Conservation (phyloP, 257 asterid species). For the Nicotiana tabacum region DNA sequence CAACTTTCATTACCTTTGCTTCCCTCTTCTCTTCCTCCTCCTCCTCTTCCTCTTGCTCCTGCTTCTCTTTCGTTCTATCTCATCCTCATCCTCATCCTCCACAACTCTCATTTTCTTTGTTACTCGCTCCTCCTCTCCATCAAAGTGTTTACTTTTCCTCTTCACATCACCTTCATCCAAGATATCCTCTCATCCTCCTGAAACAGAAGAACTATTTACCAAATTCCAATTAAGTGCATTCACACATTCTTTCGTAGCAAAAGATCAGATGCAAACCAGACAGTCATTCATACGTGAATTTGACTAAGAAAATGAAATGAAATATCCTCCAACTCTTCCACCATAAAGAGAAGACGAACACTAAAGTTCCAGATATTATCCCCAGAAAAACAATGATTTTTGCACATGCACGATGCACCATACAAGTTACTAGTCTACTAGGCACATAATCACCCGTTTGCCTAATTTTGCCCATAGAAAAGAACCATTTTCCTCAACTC, state of each 20-base stretch:
- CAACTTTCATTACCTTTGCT: conserved; percentile 44
- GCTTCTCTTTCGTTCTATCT: conserved; percentile 8
- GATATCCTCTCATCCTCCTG: conserved; percentile 7
- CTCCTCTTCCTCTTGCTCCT: conserved; percentile 29
- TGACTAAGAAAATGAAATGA: neutral
- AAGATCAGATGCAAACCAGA: neutral
- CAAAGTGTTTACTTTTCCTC: conserved; percentile 8
- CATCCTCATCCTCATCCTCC: conserved; percentile 23
- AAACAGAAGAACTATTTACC: neutral
- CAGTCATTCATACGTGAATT: neutral
- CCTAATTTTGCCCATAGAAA: neutral
- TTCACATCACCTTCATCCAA: neutral
- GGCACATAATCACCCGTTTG: neutral
- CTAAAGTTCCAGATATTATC: neutral
- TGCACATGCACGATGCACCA: neutral
- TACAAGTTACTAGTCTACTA: neutral
- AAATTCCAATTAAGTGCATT: neutral
- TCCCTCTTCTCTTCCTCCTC: conserved; percentile 42
- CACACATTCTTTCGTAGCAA: neutral
- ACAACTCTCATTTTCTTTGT: conserved; percentile 10
- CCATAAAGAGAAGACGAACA: neutral
- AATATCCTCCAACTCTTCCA: neutral
- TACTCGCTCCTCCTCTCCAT: conserved; percentile 16
- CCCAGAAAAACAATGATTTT: neutral
- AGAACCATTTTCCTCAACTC: neutral